Conservation (phyloP, 257 asterid species). For the Ligustrum vulgare region DNA sequence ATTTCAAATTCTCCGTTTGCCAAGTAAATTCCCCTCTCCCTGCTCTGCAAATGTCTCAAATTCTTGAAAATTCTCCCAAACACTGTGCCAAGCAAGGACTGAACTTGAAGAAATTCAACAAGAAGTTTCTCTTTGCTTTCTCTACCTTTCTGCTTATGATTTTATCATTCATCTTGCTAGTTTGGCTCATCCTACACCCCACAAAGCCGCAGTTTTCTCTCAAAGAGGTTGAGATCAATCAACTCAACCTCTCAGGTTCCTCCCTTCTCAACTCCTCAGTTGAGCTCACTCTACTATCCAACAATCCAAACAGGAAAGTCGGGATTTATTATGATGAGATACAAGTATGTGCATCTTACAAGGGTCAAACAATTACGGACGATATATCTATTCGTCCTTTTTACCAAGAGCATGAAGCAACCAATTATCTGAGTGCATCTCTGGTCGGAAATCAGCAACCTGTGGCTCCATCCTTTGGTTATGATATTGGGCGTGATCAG, state of each 20-base stretch:
- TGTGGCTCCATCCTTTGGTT: slow-evolving; percentile 66
- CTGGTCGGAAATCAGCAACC: slow-evolving; percentile 62
- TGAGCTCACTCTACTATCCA: slow-evolving; percentile 63
- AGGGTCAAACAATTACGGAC: slow-evolving; percentile 64
- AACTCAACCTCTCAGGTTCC: slow-evolving; percentile 60
- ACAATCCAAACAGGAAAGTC: slow-evolving; percentile 74
- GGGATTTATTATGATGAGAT: slow-evolving; percentile 78
- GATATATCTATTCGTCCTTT: slow-evolving; percentile 65
- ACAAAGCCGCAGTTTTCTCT: slow-evolving; percentile 72
- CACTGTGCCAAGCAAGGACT: slow-evolving; percentile 66
- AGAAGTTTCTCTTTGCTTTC: slow-evolving; percentile 44
- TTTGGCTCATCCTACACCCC: slow-evolving; percentile 79
- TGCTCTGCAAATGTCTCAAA: slow-evolving; percentile 62
- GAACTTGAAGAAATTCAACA: slow-evolving; percentile 43
- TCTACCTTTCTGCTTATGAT: slow-evolving; percentile 65
- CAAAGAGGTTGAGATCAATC: slow-evolving; percentile 59
- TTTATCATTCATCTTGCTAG: slow-evolving; percentile 60
- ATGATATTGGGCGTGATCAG: slow-evolving; percentile 61
- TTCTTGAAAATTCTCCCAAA: slow-evolving; percentile 69
- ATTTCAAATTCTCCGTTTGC: slow-evolving; percentile 24
- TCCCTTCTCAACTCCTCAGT: slow-evolving; percentile 81
- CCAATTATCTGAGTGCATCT: slow-evolving; percentile 56
- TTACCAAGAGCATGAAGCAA: slow-evolving; percentile 73
- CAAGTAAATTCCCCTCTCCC: slow-evolving; percentile 11
- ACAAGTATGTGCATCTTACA: slow-evolving; percentile 65